Evolutionary conservation across 2,329 filamentous ascomycete genomes (phyloP).

Genomic region (Bipolaris bicolor): DNA sequence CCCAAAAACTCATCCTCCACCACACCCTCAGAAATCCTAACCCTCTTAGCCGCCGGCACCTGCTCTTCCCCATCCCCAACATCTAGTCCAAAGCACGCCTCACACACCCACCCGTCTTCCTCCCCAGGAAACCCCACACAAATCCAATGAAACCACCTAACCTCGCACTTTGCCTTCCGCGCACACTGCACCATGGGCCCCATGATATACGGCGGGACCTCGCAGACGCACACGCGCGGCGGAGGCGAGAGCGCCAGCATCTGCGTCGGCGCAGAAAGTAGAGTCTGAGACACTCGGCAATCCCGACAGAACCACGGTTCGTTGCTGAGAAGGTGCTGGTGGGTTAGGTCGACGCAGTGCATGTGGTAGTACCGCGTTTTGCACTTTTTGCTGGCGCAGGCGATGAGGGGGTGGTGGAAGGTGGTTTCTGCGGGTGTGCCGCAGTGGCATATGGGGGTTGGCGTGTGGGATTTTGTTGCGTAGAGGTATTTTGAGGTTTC

Average conservation of each 20-base stretch:
- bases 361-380: constrained; percentile 6
- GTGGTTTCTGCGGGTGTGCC: not conserved
- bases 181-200: constrained; percentile 3
- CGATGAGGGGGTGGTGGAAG: constrained; percentile 5
- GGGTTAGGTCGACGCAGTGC: not conserved
- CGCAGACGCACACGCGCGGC: not conserved
- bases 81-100: not conserved
- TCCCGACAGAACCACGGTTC: constrained; percentile 1
- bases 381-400: constrained; percentile 2
- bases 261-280: too few species aligned
- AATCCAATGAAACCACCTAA: not conserved
- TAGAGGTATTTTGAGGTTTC: not conserved
- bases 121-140: not conserved
- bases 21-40: too few species aligned
- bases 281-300: not conserved
- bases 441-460: constrained; percentile 3
- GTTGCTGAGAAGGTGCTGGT: not conserved
- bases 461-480: not conserved
- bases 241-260: too few species aligned
- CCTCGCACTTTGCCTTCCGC: not conserved
- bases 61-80: not conserved
- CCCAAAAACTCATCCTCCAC: not conserved
- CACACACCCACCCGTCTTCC: not conserved
- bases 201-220: not conserved
- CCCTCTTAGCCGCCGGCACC: not conserved